Evolutionary conservation across 2,329 filamentous ascomycete species (phyloP).

Genomic region (Botrytis pseudocinerea): DNA sequence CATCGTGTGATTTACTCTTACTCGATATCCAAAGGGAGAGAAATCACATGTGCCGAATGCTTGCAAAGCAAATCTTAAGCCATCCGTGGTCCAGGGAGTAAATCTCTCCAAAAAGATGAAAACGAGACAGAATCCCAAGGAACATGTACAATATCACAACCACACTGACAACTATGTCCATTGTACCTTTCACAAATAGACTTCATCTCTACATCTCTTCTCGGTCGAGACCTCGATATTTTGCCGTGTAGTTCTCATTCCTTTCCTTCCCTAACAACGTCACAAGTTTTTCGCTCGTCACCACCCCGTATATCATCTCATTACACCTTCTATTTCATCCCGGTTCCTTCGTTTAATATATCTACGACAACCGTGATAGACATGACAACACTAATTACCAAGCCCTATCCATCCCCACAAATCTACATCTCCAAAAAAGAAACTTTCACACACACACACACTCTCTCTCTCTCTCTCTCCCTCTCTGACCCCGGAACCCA

Average conservation of each 20-base stretch:
- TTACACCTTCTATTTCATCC: accelerated
- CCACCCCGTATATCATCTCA: no score
- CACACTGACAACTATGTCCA: background rate
- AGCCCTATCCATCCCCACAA: background rate
- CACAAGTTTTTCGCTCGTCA: background rate
- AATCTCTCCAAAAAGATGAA: background rate
- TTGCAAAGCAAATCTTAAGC: background rate
- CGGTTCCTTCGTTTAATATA: background rate
- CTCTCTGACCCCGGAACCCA: no score
- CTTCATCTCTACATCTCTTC: background rate
- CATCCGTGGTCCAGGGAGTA: background rate
- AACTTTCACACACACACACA: background rate
- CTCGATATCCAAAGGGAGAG: background rate
- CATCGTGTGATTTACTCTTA: background rate
- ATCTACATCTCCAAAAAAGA: background rate
- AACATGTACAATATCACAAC: background rate
- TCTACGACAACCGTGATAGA: background rate
- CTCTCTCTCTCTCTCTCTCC: no score
- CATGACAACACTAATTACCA: background rate
- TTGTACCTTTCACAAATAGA: background rate
- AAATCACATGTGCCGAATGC: background rate
- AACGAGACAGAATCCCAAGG: background rate
- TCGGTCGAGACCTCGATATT: background rate
- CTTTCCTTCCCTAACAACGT: background rate
- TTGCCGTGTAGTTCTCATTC: no score